A percentile compares a stretch with the other conserved stretches of the same genome.
Evolutionary conservation across 345 rosid genomes (phyloP).

Genomic region (Heritiera littoralis): DNA sequence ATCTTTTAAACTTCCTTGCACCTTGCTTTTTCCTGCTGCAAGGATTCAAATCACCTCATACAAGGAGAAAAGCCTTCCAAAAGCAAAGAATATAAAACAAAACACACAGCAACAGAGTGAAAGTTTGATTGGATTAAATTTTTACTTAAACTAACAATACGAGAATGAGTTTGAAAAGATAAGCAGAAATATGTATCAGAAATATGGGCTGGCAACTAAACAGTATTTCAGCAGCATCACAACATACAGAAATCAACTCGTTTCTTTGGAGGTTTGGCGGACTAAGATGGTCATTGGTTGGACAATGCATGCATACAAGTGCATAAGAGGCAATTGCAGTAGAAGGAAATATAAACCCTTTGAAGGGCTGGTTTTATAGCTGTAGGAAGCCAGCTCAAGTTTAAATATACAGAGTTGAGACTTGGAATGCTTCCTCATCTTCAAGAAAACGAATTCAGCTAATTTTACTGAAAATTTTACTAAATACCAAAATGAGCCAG

Average conservation of each 20-base stretch:
- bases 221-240: background rate
- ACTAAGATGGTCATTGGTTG: conserved; percentile 5
- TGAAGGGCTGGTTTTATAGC: background rate
- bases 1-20: conserved; percentile 36
- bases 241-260: conserved; percentile 1
- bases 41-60: background rate
- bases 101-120: background rate
- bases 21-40: conserved; percentile 43
- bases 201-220: background rate
- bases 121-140: background rate
- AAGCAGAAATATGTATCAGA: background rate
- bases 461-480: background rate
- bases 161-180: background rate
- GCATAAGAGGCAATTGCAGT: background rate
- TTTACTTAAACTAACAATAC: background rate
- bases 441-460: background rate
- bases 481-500: background rate
- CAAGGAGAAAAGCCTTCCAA: background rate
- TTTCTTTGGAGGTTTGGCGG: background rate
- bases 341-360: background rate
- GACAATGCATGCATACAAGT: background rate
- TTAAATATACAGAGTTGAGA: background rate
- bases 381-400: conserved; percentile 3
- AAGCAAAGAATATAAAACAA: background rate
- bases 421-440: background rate